Conservation (phyloP, 2,329 filamentous ascomycete genomes). For the Cyphellophora attinorum region DNA sequence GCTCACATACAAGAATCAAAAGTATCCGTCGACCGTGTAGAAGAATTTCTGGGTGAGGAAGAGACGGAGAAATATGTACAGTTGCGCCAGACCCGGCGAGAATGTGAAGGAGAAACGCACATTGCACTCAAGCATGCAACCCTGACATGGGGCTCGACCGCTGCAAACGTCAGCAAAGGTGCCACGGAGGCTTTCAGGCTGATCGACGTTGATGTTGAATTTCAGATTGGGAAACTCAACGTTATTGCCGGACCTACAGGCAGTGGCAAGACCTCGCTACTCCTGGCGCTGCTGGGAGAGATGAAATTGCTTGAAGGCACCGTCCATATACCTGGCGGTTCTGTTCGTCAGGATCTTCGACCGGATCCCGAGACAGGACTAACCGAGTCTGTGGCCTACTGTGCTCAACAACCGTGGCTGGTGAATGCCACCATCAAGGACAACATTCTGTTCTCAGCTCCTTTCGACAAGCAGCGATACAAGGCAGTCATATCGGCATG, state of each 20-base stretch:
- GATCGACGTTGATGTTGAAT: slow-evolving; percentile 73
- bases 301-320: slow-evolving; percentile 79
- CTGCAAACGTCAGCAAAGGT: slow-evolving; percentile 35
- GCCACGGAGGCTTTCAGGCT: slow-evolving; percentile 70
- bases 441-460: slow-evolving; percentile 84
- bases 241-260: slow-evolving; percentile 89
- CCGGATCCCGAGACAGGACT: slow-evolving; percentile 75
- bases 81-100: slow-evolving; percentile 59
- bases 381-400: slow-evolving; percentile 88
- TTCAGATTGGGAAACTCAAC: slow-evolving; percentile 78
- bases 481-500: slow-evolving; percentile 82
- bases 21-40: slow-evolving; percentile 92
- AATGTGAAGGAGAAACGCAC: slow-evolving; percentile 58
- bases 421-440: slow-evolving; percentile 93
- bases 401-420: slow-evolving; percentile 93
- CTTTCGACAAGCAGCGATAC: slow-evolving; percentile 73
- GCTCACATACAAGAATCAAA: slow-evolving; percentile 96
- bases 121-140: slow-evolving; percentile 81
- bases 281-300: slow-evolving; percentile 93
- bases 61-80: slow-evolving; percentile 95
- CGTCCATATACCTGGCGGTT: slow-evolving; percentile 76
- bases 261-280: slow-evolving; percentile 85
- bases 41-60: slow-evolving; percentile 84
- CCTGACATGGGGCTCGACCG: slow-evolving; percentile 72
- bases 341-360: slow-evolving; percentile 74